These are phyloP conservation scores for Chlamydomonas schloesseri DNA, from an alignment of 139 green algal species.

Conservation along the genomic window DNA sequence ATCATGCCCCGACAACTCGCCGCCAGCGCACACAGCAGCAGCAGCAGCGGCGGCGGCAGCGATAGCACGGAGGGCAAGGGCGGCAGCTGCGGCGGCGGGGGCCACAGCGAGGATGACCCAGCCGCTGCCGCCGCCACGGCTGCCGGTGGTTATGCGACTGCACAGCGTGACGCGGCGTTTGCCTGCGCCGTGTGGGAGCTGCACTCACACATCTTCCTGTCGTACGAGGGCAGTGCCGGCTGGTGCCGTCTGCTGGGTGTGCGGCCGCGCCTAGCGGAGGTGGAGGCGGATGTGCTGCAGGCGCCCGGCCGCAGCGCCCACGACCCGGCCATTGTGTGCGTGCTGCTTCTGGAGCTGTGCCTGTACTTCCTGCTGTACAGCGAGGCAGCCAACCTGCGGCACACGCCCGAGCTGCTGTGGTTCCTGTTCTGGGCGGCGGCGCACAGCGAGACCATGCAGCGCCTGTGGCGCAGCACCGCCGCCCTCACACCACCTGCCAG, in stretches of 20 bases:
- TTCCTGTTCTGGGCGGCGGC: slow-evolving; percentile 80
- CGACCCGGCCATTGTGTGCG: neutral
- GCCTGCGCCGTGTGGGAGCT: slow-evolving; percentile 31
- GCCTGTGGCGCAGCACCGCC: neutral
- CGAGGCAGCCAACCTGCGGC: slow-evolving; percentile 83
- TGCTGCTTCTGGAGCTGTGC: slow-evolving; percentile 47
- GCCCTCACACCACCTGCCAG: neutral
- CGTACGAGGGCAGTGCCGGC: slow-evolving; percentile 13
- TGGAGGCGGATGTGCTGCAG: slow-evolving; percentile 2
- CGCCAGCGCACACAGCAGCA: neutral
- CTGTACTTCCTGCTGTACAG: slow-evolving; percentile 52
- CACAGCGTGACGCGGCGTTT: neutral
- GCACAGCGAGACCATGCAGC: slow-evolving; percentile 14
- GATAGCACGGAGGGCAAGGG: too few species aligned
- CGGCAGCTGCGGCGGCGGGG: neutral
- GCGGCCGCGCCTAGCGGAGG: neutral
- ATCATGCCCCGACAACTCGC: slow-evolving; percentile 26
- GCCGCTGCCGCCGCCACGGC: too few species aligned
- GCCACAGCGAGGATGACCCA: too few species aligned
- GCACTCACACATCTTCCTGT: slow-evolving; percentile 39
- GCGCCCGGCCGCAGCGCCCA: neutral
- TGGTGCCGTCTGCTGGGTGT: slow-evolving; percentile 22
- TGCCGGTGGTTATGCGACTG: too few species aligned
- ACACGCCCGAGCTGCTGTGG: slow-evolving; percentile 80
- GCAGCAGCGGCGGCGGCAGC: neutral